Base-by-base conservation (phyloP, 2,329 filamentous ascomycete species). In the Xylariaceae sp. region DNA sequence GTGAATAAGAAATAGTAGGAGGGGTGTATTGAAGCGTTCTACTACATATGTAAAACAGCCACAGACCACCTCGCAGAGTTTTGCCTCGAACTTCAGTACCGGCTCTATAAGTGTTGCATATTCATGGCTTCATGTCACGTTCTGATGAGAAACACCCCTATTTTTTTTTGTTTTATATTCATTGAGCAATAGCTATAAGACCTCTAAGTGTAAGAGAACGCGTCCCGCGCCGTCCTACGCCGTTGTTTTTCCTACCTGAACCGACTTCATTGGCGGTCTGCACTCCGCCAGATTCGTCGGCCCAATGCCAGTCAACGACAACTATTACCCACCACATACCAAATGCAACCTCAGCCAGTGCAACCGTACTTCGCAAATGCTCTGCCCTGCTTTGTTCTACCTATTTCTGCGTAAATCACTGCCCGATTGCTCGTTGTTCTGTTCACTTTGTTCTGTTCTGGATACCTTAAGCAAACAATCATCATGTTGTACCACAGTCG, bases 281-380 rank as follows among this genome's bases (percentile, higher is more conserved):
- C 69, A 72, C 69, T 71, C 69, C 69, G 61, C 64, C 61, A 61
- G 57, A 56, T 63, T 55, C 56, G 55, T 41, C 23, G 41, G 50
- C 59, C 54, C 55, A 52, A 37, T 56, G 37, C 51, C 53, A 59
- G 45, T 58, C 37, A 44, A 54, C 55, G 59, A 35, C 48, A 10
- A 50, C 57, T 9, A 41, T 10, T 15, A 53, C 44, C 56, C 23
- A 5, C 48, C 17, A 53, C 37, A 53, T 52, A 56, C 56, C 51
- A 50, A 13, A 55, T 58, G 44, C 15, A 35, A 56, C 48, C 37
- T 34, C 18, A 51, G 53, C n/a, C 17, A 48, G 51, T 41, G 52
- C 39, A 55, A 51, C 44, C 39, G 51, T 54, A 58, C 60, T 53
- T 45, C 51, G 45, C 47, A 11, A 49, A 49, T 56, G 15, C 61